Percentiles rank a stretch among this genome's conserved stretches.
Evolutionary conservation across 148 eudicot species (phyloP).

Genomic region (Cornus florida): DNA sequence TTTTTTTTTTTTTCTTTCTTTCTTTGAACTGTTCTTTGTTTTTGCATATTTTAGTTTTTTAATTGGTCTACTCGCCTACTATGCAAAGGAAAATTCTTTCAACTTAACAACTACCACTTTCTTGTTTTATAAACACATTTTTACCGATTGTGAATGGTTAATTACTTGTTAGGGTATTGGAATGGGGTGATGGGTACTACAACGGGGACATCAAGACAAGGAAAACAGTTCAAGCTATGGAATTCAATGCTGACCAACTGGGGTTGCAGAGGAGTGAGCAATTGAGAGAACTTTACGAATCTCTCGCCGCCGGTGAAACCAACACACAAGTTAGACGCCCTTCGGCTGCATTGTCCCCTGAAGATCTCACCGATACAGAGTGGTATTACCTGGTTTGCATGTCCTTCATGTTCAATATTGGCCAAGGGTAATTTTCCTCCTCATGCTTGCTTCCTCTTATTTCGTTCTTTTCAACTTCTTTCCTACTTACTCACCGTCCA

Average conservation of each 20-base stretch:
- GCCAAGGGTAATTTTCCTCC: slow-evolving; percentile 51
- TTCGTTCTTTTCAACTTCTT: background rate
- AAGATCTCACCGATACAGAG: slow-evolving; percentile 67
- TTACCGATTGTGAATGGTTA: background rate
- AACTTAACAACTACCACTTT: background rate
- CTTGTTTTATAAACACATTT: background rate
- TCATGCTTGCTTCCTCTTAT: background rate
- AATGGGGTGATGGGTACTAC: slow-evolving; percentile 79
- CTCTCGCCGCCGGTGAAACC: slow-evolving; percentile 42
- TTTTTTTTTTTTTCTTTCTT: too few species aligned
- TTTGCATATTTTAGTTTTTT: too few species aligned
- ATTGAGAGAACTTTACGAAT: slow-evolving; percentile 58
- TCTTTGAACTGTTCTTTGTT: background rate
- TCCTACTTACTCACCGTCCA: too few species aligned
- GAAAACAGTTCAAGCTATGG: slow-evolving; percentile 58
- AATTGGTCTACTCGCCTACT: background rate
- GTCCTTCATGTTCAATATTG: slow-evolving; percentile 50
- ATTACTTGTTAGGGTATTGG: slow-evolving; percentile 35
- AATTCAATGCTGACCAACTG: slow-evolving; percentile 41
- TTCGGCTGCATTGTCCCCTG: slow-evolving; percentile 69
- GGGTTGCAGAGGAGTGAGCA: slow-evolving; percentile 74
- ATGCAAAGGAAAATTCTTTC: too few species aligned
- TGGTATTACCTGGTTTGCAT: slow-evolving; percentile 80
- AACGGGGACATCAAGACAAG: slow-evolving; percentile 82
- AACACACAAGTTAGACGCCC: slow-evolving; percentile 59